A percentile compares a stretch with the other conserved stretches of the same genome.
Evolutionary conservation across 2,329 filamentous ascomycete genomes (phyloP).

Genomic region (Penicillium sp.): DNA sequence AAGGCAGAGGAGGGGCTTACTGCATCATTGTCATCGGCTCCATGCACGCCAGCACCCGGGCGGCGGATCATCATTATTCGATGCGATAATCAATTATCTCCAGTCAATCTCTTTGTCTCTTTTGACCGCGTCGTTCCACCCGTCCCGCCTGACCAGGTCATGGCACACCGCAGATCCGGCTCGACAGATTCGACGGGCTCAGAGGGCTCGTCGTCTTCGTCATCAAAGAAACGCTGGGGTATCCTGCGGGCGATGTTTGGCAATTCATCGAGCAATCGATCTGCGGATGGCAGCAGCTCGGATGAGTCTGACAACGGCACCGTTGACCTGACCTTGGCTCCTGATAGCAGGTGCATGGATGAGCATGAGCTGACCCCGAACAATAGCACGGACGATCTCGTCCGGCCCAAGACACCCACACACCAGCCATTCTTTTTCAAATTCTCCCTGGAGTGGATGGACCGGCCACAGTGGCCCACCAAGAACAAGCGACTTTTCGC

Average conservation of each 20-base stretch:
- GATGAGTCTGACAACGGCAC: conserved; percentile 35
- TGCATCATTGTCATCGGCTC: conserved; percentile 67
- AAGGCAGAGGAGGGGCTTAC: conserved; percentile 58
- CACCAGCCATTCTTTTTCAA: conserved; percentile 62
- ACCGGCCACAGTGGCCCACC: conserved; percentile 50
- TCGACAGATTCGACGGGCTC: conserved; percentile 28
- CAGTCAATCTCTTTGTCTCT: conserved; percentile 56
- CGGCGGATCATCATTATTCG: conserved; percentile 86
- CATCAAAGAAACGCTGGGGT: conserved; percentile 49
- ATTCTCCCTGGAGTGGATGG: conserved; percentile 65
- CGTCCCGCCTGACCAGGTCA: conserved; percentile 31
- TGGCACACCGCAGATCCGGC: conserved; percentile 37
- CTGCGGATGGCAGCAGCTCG: conserved; percentile 43
- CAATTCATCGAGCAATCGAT: conserved; percentile 44
- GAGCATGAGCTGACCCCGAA: conserved; percentile 24
- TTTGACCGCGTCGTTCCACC: conserved; percentile 60
- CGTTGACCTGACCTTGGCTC: conserved; percentile 25
- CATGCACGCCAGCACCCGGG: conserved; percentile 80
- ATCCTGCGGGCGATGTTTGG: conserved; percentile 52
- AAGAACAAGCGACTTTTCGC: conserved; percentile 54
- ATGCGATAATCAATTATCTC: conserved; percentile 63
- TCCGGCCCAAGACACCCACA: conserved; percentile 38
- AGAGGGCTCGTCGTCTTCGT: conserved; percentile 21
- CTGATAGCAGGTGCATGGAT: conserved; percentile 30
- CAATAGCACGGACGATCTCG: conserved; percentile 24